These are phyloP conservation scores for Helotiales sp. DNA, from an alignment of 2,329 filamentous ascomycete genomes.

Conservation along the genomic window DNA sequence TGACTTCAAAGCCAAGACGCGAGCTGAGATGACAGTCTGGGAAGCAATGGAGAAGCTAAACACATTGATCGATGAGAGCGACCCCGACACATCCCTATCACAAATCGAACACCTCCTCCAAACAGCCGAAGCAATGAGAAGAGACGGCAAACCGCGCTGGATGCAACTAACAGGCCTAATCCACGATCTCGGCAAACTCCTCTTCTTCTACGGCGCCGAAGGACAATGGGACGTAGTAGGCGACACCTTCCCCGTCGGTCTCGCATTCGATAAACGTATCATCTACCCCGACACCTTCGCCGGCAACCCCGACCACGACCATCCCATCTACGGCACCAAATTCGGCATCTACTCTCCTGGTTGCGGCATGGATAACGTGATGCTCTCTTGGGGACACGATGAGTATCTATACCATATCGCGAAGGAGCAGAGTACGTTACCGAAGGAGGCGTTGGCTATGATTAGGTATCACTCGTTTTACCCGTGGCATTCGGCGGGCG, in stretches of 20 bases:
- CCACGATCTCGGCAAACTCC: slow-evolving; percentile 78
- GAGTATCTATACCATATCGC: slow-evolving; percentile 86
- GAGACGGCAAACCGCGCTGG: slow-evolving; percentile 80
- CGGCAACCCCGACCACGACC: slow-evolving; percentile 70
- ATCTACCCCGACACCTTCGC: slow-evolving; percentile 79
- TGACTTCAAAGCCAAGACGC: slow-evolving; percentile 64
- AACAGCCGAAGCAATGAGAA: slow-evolving; percentile 83
- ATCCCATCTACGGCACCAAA: slow-evolving; percentile 73
- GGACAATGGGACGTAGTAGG: slow-evolving; percentile 95
- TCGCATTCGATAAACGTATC: slow-evolving; percentile 72
- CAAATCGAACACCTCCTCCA: slow-evolving; percentile 92
- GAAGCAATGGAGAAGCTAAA: slow-evolving; percentile 91
- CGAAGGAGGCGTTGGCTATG: slow-evolving; percentile 84
- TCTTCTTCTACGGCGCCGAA: slow-evolving; percentile 78
- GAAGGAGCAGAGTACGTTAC: slow-evolving; percentile 78
- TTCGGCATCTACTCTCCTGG: slow-evolving; percentile 77
- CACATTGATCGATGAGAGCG: slow-evolving; percentile 85
- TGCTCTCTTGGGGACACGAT: slow-evolving; percentile 89
- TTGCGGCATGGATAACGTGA: slow-evolving; percentile 83
- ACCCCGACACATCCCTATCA: slow-evolving; percentile 82
- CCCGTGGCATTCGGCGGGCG: slow-evolving; percentile 82
- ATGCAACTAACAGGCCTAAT: slow-evolving; percentile 78
- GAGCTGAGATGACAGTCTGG: slow-evolving; percentile 79
- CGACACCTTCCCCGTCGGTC: slow-evolving; percentile 79
- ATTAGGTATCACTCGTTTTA: slow-evolving; percentile 93